Base-by-base conservation (phyloP, 768 basidiomycete genomes). In the Kondoa subrosea region DNA sequence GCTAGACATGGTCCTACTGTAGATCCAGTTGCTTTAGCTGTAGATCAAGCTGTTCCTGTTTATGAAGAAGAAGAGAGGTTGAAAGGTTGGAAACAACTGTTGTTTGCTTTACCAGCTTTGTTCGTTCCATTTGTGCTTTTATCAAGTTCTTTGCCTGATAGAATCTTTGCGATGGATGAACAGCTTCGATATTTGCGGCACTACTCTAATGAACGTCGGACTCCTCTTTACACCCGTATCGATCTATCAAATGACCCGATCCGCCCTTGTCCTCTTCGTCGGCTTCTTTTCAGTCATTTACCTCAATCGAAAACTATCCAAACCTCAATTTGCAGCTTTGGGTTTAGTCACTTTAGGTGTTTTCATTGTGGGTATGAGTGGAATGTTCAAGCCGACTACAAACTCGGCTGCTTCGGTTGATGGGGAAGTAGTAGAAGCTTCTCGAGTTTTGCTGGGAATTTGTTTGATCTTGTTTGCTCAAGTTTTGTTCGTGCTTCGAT, bases 141-240 rank as follows among this genome's bases (percentile, higher is more conserved):
- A 25, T 25, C 16, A 15, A 25, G 15, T 25, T 56, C 25, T 25
- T 25, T 15, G 56, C 16, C 56, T 56, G 25, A 56, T 25, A 15
- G 15, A 25, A 84, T 95, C 69, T 88, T 87, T 75, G 93, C 85
- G 25, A 92, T 91, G 27, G 66, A n/a, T n/a, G n/a, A n/a, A n/a
- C n/a, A n/a, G n/a, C 40, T 27, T 56, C 25, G 17, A 34, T 17
- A 29, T 68, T 62, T 66, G 50, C 68, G 70, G 63, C 2, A 78
- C 77, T 3, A 77, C 77, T 0, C 79, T 95, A 72, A 96, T 97
- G 95, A 95, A 95, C 75, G 81, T 93, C 72, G 95, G 95, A 66
- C 82, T 99, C 60, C 82, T 99, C 40, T 90, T 92, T 77, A 92
- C 91, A 1, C 93, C 93, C 31, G 95, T 99, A 66, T 91, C 89